Conservation (phyloP, 2,329 filamentous ascomycete genomes). For the Coleophoma crateriformis region DNA sequence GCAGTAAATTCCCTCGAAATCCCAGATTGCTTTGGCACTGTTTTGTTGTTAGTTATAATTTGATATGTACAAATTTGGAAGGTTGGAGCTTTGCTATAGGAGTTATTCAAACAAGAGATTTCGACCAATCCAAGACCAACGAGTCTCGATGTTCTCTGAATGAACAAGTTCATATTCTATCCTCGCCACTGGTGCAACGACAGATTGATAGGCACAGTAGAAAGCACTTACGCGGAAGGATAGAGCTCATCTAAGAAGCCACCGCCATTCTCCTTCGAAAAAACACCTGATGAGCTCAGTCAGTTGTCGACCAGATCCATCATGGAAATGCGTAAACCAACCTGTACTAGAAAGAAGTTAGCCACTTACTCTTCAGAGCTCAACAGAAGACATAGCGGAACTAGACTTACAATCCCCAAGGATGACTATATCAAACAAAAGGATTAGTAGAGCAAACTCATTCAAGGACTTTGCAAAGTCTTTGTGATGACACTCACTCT, state of each 20-base stretch:
- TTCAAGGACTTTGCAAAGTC: too few species aligned
- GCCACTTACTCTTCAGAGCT: neutral
- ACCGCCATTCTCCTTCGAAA: constrained; percentile 75
- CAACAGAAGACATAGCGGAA: neutral
- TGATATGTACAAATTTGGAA: too few species aligned
- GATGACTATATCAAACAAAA: constrained; percentile 35
- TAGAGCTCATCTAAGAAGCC: constrained; percentile 87
- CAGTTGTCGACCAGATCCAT: neutral
- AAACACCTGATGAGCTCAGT: constrained; percentile 32
- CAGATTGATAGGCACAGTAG: too few species aligned
- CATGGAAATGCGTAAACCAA: constrained; percentile 4
- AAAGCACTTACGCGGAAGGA: constrained; percentile 62
- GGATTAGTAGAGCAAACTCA: too few species aligned
- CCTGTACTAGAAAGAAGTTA: constrained; percentile 13
- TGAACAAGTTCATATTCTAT: too few species aligned
- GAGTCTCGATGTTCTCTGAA: too few species aligned
- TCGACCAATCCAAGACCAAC: too few species aligned
- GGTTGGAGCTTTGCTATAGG: too few species aligned
- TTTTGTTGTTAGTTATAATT: constrained; percentile 21
- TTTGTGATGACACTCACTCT: constrained; percentile 33
- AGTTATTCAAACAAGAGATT: too few species aligned
- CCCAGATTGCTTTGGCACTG: constrained; percentile 66
- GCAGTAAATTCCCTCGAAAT: constrained; percentile 75
- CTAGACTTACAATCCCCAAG: constrained; percentile 81
- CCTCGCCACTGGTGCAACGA: too few species aligned